phyloP scores from a whole-genome alignment of 2,329 filamentous ascomycete species.

The Thielaviopsis euricoi region DNA sequence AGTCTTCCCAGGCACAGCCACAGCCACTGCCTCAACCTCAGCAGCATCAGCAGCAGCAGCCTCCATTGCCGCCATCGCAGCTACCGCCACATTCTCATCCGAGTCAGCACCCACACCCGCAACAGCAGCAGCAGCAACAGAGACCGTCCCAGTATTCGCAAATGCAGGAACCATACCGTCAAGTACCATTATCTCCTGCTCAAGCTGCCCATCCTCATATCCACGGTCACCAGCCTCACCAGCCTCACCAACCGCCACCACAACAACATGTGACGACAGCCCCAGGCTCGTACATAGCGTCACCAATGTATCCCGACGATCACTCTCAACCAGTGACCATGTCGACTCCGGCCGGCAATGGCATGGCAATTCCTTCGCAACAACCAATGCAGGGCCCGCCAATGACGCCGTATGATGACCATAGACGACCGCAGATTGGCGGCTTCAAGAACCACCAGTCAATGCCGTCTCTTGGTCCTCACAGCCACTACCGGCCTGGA shows the following conservation, averaged over 20 bases:
- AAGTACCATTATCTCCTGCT: conserved; percentile 16
- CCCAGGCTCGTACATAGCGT: not conserved
- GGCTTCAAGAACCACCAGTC: not conserved
- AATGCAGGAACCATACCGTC: conserved; percentile 37
- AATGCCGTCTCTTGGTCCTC: not conserved
- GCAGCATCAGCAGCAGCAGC: not conserved
- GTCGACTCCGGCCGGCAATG: not conserved
- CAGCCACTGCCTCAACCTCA: not conserved
- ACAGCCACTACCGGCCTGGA: not conserved
- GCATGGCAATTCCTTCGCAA: not conserved
- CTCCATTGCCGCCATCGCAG: not conserved
- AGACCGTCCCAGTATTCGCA: conserved; percentile 15
- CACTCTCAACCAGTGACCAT: not conserved
- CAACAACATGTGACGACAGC: conserved; percentile 15
- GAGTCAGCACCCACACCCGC: not conserved
- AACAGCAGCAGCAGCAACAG: not conserved
- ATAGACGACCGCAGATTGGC: not conserved
- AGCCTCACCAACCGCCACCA: conserved; percentile 19
- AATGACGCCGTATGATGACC: not conserved
- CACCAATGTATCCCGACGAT: not conserved
- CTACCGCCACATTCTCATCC: not conserved
- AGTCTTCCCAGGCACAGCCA: not conserved
- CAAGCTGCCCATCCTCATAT: conserved; percentile 19
- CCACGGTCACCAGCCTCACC: conserved; percentile 26
- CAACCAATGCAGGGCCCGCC: not conserved